Evolutionary conservation across 78 protist genomes (phyloP).

Genomic region (Creolimax fragrantissima): DNA sequence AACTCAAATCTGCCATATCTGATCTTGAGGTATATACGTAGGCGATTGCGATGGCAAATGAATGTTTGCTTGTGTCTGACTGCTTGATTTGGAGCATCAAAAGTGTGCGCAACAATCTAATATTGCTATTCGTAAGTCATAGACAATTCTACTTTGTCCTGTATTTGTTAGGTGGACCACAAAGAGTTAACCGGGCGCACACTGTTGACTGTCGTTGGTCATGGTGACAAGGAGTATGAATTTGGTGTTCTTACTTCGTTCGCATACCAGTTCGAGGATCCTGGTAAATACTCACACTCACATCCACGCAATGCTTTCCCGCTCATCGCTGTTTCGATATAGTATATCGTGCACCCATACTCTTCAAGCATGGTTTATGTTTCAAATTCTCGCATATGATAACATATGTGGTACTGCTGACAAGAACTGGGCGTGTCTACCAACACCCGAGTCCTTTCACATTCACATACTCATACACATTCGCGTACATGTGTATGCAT

Average conservation of each 20-base stretch:
- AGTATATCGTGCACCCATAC: neutral
- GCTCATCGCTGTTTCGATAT: neutral
- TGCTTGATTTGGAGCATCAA: too few relatives aligned
- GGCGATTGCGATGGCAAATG: too few relatives aligned
- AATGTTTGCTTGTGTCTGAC: too few relatives aligned
- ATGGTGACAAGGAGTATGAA: slow-evolving; percentile 35
- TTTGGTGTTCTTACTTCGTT: slow-evolving; percentile 74
- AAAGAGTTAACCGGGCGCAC: slow-evolving; percentile 42
- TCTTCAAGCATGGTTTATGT: neutral
- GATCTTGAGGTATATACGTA: neutral
- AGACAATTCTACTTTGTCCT: too few relatives aligned
- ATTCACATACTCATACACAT: neutral
- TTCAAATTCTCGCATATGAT: too few relatives aligned
- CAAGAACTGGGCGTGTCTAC: too few relatives aligned
- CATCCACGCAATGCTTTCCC: neutral
- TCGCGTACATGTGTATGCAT: neutral
- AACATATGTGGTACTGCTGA: too few relatives aligned
- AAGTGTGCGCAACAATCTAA: too few relatives aligned
- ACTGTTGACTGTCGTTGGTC: slow-evolving; percentile 69
- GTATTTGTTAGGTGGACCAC: slow-evolving; percentile 93
- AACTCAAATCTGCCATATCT: slow-evolving; percentile 79
- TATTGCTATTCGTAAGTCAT: too few relatives aligned
- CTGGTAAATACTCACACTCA: slow-evolving; percentile 2
- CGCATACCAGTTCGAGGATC: slow-evolving; percentile 76
- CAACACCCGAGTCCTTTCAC: too few relatives aligned